phyloP scores from a whole-genome alignment of 306 rosid genomes.

The Calophaca sinica region DNA sequence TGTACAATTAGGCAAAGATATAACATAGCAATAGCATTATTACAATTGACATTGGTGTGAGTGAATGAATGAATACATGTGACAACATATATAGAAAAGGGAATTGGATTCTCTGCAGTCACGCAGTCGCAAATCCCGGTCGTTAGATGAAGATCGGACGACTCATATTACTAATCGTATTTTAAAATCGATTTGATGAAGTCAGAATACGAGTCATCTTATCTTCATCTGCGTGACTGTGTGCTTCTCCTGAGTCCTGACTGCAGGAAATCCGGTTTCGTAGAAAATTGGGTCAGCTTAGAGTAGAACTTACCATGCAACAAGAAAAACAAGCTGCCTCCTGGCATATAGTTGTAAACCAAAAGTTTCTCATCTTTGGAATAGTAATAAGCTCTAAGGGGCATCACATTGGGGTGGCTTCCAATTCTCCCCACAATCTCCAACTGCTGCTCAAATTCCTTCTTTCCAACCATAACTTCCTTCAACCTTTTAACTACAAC shows the following conservation, averaged over 20 bases:
- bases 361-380: conserved; percentile 88
- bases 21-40: background rate
- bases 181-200: no score
- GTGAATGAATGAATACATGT: no score
- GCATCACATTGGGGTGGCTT: conserved; percentile 69
- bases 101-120: no score
- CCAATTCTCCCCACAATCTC: conserved; percentile 74
- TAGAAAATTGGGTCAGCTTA: background rate
- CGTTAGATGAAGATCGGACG: no score
- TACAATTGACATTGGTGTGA: background rate
- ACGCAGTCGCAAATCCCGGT: no score
- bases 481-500: conserved; percentile 80
- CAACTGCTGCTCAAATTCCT: conserved; percentile 86
- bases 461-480: conserved; percentile 75
- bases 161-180: no score
- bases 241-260: no score
- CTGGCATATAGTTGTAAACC: conserved; percentile 77
- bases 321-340: conserved; percentile 75
- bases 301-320: conserved; percentile 65
- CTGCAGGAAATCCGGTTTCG: no score
- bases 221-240: no score
- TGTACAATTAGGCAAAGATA: conserved; percentile 18
- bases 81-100: no score
- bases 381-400: conserved; percentile 79
- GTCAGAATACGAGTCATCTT: no score